Conservation (phyloP, 1,284 basidiomycete species). For the Xerocomus nothofagi region DNA sequence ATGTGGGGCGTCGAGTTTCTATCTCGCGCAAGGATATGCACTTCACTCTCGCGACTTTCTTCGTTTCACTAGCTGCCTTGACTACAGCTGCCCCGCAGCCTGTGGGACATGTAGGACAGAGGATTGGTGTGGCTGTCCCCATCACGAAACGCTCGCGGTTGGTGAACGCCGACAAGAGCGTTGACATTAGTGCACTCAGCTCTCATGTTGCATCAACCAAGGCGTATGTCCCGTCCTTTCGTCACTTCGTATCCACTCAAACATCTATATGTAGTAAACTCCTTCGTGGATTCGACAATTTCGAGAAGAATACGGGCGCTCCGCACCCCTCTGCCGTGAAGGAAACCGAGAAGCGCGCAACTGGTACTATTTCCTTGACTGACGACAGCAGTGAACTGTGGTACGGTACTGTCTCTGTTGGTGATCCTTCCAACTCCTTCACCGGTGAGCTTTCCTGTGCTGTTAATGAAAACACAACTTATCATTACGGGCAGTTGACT, state of each 20-base stretch:
- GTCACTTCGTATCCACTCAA: not conserved
- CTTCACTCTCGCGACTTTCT: conserved; percentile 2
- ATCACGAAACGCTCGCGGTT: conserved; percentile 20
- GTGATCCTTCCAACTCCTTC: conserved; percentile 15
- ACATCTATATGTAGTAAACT: conserved; percentile 16
- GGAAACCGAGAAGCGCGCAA: not conserved
- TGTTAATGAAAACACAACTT: not conserved
- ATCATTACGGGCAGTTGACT: conserved; percentile 11
- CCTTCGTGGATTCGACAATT: conserved; percentile 14
- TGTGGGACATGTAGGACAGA: not conserved
- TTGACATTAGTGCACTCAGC: conserved; percentile 11
- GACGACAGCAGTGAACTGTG: conserved; percentile 12
- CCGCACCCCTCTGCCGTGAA: conserved; percentile 8
- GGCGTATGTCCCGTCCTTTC: conserved; percentile 11
- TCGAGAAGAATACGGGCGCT: conserved; percentile 16
- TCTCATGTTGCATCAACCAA: conserved; percentile 12
- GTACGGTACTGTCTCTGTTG: conserved; percentile 22
- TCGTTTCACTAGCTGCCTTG: conserved; percentile 8
- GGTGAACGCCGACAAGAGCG: conserved; percentile 8
- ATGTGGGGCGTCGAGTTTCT: not conserved
- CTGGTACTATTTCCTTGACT: conserved; percentile 17
- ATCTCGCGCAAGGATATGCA: conserved; percentile 5
- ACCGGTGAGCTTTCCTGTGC: conserved; percentile 11
- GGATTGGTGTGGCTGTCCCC: conserved; percentile 5
- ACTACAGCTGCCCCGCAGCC: conserved; percentile 1